Conservation (phyloP, 2,329 filamentous ascomycete genomes). For the Neonectria faginata region DNA sequence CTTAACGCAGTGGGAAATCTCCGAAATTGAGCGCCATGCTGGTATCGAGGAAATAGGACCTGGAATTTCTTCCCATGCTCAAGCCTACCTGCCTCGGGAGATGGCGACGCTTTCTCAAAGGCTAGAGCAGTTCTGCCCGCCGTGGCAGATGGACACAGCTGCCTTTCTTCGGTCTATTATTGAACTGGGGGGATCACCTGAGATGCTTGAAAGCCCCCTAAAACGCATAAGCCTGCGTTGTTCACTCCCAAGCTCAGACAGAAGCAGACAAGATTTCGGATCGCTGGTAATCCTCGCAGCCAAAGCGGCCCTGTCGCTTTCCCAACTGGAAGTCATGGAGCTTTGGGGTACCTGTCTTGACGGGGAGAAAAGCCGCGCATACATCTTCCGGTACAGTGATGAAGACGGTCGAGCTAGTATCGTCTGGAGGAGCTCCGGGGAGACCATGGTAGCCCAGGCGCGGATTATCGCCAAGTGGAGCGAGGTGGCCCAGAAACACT, state of each 20-base stretch:
- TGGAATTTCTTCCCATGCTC: conserved; percentile 19
- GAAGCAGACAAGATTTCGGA: conserved; percentile 28
- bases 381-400: conserved; percentile 29
- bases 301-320: conserved; percentile 31
- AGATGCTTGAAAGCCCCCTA: conserved; percentile 23
- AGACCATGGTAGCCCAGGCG: conserved; percentile 21
- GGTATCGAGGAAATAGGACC: conserved; percentile 9
- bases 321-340: conserved; percentile 28
- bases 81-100: conserved; percentile 25
- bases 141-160: conserved; percentile 32
- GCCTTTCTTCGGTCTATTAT: conserved; percentile 30
- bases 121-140: conserved; percentile 30
- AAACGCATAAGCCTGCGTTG: conserved; percentile 26
- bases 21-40: conserved; percentile 14
- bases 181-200: conserved; percentile 21
- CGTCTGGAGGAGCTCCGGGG: conserved; percentile 28
- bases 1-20: conserved; percentile 32
- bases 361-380: conserved; percentile 24
- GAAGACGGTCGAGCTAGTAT: conserved; percentile 26
- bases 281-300: conserved; percentile 32
- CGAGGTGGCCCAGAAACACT: conserved; percentile 32
- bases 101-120: conserved; percentile 31
- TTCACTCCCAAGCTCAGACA: conserved; percentile 23
- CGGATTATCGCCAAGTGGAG: conserved; percentile 29
- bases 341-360: conserved; percentile 30